phyloP scores from a whole-genome alignment of 2,329 filamentous ascomycete species.

The Ophiostoma himal-ulmi region DNA sequence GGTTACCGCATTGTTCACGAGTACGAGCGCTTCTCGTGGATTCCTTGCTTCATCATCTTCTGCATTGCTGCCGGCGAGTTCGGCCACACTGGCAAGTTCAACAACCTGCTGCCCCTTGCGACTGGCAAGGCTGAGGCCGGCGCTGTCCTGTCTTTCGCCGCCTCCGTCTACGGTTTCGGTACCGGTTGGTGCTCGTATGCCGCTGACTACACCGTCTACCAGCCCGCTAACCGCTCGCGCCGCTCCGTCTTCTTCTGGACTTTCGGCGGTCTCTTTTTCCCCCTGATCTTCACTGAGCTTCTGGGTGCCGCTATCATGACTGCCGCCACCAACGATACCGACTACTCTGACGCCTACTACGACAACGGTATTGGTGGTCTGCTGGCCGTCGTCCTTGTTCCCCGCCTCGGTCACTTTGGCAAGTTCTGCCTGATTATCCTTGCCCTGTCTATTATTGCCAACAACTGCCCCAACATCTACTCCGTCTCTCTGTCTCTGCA shows the following conservation, averaged over 20 bases:
- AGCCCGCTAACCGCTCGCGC: conserved; percentile 42
- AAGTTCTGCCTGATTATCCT: conserved; percentile 44
- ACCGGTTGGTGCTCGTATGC: conserved; percentile 61
- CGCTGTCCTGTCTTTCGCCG: conserved; percentile 56
- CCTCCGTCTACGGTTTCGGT: conserved; percentile 61
- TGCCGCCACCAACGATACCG: conserved; percentile 51
- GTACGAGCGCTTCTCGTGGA: conserved; percentile 72
- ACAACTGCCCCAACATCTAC: conserved; percentile 39
- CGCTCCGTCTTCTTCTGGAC: conserved; percentile 63
- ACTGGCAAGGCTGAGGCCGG: conserved; percentile 52
- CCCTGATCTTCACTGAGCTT: conserved; percentile 68
- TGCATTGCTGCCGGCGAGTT: conserved; percentile 41
- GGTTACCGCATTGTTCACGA: conserved; percentile 69
- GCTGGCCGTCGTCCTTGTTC: conserved; percentile 41
- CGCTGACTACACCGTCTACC: conserved; percentile 53
- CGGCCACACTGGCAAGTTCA: conserved; percentile 45
- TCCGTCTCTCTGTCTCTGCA: conserved; percentile 41
- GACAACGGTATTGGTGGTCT: conserved; percentile 43
- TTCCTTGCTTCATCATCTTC: conserved; percentile 53
- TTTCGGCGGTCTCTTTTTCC: conserved; percentile 62
- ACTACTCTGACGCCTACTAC: conserved; percentile 43
- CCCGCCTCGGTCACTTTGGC: conserved; percentile 42
- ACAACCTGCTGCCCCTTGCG: conserved; percentile 41
- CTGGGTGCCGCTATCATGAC: conserved; percentile 66
- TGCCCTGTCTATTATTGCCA: conserved; percentile 42